Base-by-base conservation (phyloP, 371 early-diverging fungal species). In the Zopfochytrium polystomum region DNA sequence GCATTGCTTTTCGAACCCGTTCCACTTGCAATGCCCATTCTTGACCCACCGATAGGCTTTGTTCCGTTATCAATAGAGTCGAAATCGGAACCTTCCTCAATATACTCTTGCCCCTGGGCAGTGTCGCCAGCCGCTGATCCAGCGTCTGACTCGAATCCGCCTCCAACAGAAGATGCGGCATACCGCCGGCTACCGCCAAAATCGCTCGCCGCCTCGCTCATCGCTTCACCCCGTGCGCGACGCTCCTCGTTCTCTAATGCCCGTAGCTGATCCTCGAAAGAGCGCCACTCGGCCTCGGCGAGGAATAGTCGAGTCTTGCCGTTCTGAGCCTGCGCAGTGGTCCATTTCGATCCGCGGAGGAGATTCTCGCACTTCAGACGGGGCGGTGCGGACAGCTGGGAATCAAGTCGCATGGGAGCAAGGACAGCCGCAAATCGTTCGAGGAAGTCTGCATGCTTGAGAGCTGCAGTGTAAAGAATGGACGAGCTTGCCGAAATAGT, bases 241-340 rank as follows among this genome's bases (percentile, higher is more conserved):
- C 32, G 55, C 47, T 67, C 65, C 25, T 62, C 68, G n/a, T 63
- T 65, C 27, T 67, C 73, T 15, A 44, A 15, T 4, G 56, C 62
- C 20, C 56, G 45, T n/a, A 76, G 64, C 47, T 80, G 43, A 50
- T 85, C 84, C 66, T 90, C 90, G 3, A 91, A 73, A 38, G 73
- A 67, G 45, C 83, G 77, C 91, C 91, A 91, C 34, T 81, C 84
- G 1, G 38, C 53, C 44, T 88, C 91, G 59, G 83, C 83, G 30
- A 95, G 62, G 68, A 87, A 93, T 3, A 89, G 76, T 60, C 79
- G 79, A 6, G 67, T 75, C 50, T 80, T 76, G 30, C 94, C 93
- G 2, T 90, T 76, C 30, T 79, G 76, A 62, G 87, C 87, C 53
- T 90, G 85, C 42, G 63, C 61, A 32, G 76, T 49, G 9, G 65